Evolutionary conservation across 176 grass and related monocot genomes (phyloP).

Genomic region (Miscanthus lutarioriparius): DNA sequence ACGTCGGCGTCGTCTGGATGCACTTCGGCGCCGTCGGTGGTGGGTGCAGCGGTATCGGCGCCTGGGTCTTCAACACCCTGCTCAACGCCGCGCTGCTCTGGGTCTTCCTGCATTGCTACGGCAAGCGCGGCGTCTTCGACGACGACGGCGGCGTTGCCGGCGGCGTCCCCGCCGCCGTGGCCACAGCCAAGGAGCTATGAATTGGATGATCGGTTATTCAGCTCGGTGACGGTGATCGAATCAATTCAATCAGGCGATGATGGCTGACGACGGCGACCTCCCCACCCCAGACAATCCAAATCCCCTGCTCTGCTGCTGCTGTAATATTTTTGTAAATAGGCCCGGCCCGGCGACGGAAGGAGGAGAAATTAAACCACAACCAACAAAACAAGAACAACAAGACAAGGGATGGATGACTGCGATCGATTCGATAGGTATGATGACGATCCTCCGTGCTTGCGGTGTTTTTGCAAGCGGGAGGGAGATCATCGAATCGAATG

Average conservation of each 20-base stretch:
- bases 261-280: background rate
- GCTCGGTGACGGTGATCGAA: too few relatives aligned
- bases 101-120: constrained; percentile 82
- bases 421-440: background rate
- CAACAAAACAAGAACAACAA: background rate
- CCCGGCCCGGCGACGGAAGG: constrained; percentile 1
- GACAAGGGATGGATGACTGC: constrained; percentile 2
- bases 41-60: constrained; percentile 85
- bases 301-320: background rate
- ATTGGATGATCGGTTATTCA: background rate
- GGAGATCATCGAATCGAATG: background rate
- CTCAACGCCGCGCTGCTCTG: constrained; percentile 72
- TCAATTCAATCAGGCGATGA: constrained; percentile 17
- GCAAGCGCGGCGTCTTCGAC: constrained; percentile 42
- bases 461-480: background rate
- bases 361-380: constrained; percentile 1
- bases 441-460: background rate
- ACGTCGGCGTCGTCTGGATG: constrained; percentile 75
- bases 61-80: constrained; percentile 75
- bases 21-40: constrained; percentile 75
- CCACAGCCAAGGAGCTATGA: background rate
- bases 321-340: constrained; percentile 50
- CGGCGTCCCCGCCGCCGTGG: background rate
- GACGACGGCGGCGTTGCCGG: constrained; percentile 10
- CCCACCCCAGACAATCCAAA: background rate